phyloP scores from a whole-genome alignment of 352 stramenopile genomes.

The Phytophthora capsici region DNA sequence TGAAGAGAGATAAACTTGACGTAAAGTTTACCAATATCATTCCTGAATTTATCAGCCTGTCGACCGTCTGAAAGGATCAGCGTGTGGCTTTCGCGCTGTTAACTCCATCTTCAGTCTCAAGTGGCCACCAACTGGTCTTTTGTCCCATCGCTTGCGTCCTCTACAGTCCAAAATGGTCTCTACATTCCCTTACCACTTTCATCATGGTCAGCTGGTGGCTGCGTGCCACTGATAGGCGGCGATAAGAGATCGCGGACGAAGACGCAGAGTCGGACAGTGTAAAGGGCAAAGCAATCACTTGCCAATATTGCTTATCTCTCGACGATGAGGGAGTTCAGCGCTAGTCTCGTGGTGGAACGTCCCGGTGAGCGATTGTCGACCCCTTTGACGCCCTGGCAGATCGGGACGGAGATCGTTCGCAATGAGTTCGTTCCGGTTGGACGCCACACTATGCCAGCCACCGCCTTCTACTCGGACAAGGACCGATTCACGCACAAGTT shows the following conservation, averaged over 20 bases:
- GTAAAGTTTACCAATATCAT: background rate
- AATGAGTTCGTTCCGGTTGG: conserved; percentile 7
- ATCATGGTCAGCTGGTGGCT: conserved; percentile 18
- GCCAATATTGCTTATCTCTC: conserved; percentile 9
- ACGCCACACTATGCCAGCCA: conserved; percentile 22
- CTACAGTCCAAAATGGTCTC: conserved; percentile 16
- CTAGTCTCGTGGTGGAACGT: conserved; percentile 29
- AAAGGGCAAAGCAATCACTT: conserved; percentile 15
- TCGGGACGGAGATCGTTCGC: conserved; percentile 25
- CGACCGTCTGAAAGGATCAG: conserved; percentile 4
- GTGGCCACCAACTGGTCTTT: conserved; percentile 7
- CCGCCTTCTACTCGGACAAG: conserved; percentile 39
- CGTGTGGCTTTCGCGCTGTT: conserved; percentile 10
- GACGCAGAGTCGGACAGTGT: conserved; percentile 14
- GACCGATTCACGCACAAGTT: conserved; percentile 25
- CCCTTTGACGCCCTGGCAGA: conserved; percentile 30
- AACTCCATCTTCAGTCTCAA: background rate
- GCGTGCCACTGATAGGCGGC: conserved; percentile 24
- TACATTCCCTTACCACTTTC: conserved; percentile 7
- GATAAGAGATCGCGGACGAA: conserved; percentile 37
- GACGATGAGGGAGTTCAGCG: conserved; percentile 23
- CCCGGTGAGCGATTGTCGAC: conserved; percentile 18
- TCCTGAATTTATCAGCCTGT: background rate
- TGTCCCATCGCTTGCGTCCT: conserved; percentile 20
- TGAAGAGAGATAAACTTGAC: no score